A percentile compares a stretch with the other conserved stretches of the same genome.
Evolutionary conservation across 768 basidiomycete genomes (phyloP).

Genomic region (Rossbeevera mucosa): DNA sequence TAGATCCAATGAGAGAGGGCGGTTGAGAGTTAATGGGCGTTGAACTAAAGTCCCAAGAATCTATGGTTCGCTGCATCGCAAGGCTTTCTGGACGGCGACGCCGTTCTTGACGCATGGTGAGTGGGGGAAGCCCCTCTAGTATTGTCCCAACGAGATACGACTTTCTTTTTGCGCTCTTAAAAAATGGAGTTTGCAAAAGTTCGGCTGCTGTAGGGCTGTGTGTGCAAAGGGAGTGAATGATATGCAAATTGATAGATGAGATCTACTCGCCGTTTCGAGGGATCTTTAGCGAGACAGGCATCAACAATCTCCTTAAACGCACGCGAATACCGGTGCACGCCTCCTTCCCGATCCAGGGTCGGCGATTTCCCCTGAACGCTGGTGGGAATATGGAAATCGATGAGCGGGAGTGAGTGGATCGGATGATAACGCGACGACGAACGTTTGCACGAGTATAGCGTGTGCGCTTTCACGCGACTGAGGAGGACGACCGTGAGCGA

Average conservation of each 20-base stretch:
- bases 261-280: conserved; percentile 55
- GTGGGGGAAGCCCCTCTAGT: conserved; percentile 68
- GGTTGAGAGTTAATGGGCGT: conserved; percentile 40
- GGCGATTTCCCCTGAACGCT: conserved; percentile 79
- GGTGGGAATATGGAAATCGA: background rate
- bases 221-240: background rate
- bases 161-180: conserved; percentile 75
- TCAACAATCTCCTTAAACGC: conserved; percentile 82
- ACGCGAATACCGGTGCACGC: conserved; percentile 69
- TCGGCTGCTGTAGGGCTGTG: conserved; percentile 71
- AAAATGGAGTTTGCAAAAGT: conserved; percentile 74
- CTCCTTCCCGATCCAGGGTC: conserved; percentile 66
- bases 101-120: conserved; percentile 70
- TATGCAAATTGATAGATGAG: background rate
- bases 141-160: conserved; percentile 73
- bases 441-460: conserved; percentile 73
- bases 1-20: conserved; percentile 7
- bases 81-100: conserved; percentile 37
- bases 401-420: background rate
- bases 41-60: conserved; percentile 75
- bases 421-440: conserved; percentile 16
- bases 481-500: conserved; percentile 86
- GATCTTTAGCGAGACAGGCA: conserved; percentile 81
- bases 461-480: conserved; percentile 70
- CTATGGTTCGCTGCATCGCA: conserved; percentile 48